A percentile compares a stretch with the other conserved stretches of the same genome.
Conservation (phyloP, 306 rosid species). For the Vachellia collinsii region DNA sequence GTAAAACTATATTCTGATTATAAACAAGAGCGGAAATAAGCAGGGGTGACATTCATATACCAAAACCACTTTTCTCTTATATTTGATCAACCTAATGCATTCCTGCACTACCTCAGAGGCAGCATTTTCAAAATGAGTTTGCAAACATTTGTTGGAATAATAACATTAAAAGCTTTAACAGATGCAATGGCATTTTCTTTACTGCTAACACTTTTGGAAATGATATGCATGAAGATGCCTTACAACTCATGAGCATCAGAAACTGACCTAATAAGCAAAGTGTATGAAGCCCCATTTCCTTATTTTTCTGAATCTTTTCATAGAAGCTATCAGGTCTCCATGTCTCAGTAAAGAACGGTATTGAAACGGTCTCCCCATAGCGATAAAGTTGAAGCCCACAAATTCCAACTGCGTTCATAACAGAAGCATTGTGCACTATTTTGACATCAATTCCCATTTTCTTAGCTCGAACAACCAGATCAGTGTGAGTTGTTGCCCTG, state of each 20-base stretch:
- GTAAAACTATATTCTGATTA: not conserved
- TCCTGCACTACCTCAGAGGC: not conserved
- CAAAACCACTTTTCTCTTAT: not conserved
- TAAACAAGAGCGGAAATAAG: not conserved
- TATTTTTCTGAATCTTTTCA: conserved; percentile 76
- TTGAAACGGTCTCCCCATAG: conserved; percentile 83
- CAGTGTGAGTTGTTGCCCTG: conserved; percentile 85
- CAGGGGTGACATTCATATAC: not conserved
- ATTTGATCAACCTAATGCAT: conserved; percentile 11
- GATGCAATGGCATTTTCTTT: not conserved
- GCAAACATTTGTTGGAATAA: not conserved
- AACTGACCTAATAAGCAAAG: conserved; percentile 68
- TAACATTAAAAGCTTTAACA: not conserved
- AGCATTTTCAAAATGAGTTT: not conserved
- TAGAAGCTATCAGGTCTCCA: conserved; percentile 96
- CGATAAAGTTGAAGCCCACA: conserved; percentile 90
- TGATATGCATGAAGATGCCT: not conserved
- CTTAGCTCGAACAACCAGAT: conserved; percentile 88
- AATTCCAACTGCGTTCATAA: conserved; percentile 87
- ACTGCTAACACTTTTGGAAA: not conserved
- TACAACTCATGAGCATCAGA: conserved; percentile 7
- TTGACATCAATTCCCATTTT: conserved; percentile 72
- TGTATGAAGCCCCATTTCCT: conserved; percentile 57
- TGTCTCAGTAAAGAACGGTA: conserved; percentile 79
- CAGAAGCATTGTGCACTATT: conserved; percentile 79